phyloP scores from a whole-genome alignment of 1,284 basidiomycete species.

The Pyrrhoderma lamaoense region DNA sequence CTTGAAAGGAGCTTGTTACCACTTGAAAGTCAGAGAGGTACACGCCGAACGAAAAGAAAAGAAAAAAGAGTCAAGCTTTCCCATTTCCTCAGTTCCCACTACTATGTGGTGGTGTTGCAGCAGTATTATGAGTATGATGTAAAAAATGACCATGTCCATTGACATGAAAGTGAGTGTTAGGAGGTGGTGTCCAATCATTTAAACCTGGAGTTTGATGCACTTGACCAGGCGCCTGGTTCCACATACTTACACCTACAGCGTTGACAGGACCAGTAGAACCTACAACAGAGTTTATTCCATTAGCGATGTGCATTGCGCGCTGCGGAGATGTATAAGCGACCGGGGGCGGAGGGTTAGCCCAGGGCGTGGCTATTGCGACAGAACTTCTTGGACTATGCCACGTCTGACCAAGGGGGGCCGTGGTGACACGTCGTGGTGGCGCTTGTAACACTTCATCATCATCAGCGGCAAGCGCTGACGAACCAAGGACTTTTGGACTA shows the following conservation, averaged over 20 bases:
- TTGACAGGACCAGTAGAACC: no score
- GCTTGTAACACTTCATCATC: constrained; percentile 63
- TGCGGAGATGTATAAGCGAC: constrained; percentile 31
- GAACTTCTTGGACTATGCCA: constrained; percentile 37
- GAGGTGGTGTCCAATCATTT: constrained; percentile 36
- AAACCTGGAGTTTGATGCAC: not conserved
- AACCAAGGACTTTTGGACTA: constrained; percentile 68
- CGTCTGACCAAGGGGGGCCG: constrained; percentile 37
- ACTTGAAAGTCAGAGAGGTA: no score
- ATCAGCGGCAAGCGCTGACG: constrained; percentile 66
- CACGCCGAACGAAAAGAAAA: no score
- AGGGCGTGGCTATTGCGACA: constrained; percentile 32
- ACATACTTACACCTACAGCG: not conserved
- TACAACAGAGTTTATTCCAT: not conserved
- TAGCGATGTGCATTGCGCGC: not conserved
- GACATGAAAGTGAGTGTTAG: constrained; percentile 36
- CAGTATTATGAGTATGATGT: constrained; percentile 34
- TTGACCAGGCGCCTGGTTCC: not conserved
- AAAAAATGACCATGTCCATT: constrained; percentile 31
- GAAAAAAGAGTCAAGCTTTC: not conserved
- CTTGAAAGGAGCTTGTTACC: no score
- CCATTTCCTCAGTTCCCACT: constrained; percentile 34
- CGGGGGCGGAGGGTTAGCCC: constrained; percentile 32
- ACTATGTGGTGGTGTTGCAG: constrained; percentile 39
- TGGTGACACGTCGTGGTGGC: constrained; percentile 23